Base-by-base conservation (phyloP, 2,329 filamentous ascomycete species). In the Pseudofabraea citricarpa region DNA sequence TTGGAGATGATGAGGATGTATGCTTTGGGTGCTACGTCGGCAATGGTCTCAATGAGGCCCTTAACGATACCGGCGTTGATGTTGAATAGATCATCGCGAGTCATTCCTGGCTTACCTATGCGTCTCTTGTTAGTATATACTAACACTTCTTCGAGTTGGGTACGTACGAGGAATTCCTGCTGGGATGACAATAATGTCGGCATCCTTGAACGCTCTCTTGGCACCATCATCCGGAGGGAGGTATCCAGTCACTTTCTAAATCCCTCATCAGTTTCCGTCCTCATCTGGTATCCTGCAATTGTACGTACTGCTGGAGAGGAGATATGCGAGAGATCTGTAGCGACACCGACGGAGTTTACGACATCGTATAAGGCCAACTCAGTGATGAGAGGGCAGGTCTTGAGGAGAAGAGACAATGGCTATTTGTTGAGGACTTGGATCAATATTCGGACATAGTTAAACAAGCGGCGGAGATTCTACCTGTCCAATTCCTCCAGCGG, bases 341-440 rank as follows among this genome's bases (percentile, higher is more conserved):
- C 88, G 64, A 98, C 93, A 70, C 93, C 93, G 59, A 90, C 90
- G 40, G 90, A 94, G 80, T 97, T 96, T 70, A 97, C 91, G 56
- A 98, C 90, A 95, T 98, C 93, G 77, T 96, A 98, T 60, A 98
- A 87, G 49, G 90, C 78, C 60, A 98, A 87, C 75, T 97, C 88
- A 62, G 91, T 85, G 61, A 98, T 77, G 63, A 89, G 81, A 54
- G 90, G 86, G 64, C 77, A 87, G 56, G 86, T 81, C 81, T 98
- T 98, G 66, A 97, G 79, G 60, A 98, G 86, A 56, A 98, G 87
- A 55, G 93, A 98, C 62, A 98, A 79, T 57, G 93, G 93, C 90
- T 97, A 41, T 43, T 43, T 33, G 36, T 46, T 54, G 40, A 52
- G 49, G 42, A 43, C 40, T 29, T n/a, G n/a, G n/a, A n/a, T n/a